Base-by-base conservation (phyloP, 2,329 filamentous ascomycete genomes). In the Ambrosiella beaveri region DNA sequence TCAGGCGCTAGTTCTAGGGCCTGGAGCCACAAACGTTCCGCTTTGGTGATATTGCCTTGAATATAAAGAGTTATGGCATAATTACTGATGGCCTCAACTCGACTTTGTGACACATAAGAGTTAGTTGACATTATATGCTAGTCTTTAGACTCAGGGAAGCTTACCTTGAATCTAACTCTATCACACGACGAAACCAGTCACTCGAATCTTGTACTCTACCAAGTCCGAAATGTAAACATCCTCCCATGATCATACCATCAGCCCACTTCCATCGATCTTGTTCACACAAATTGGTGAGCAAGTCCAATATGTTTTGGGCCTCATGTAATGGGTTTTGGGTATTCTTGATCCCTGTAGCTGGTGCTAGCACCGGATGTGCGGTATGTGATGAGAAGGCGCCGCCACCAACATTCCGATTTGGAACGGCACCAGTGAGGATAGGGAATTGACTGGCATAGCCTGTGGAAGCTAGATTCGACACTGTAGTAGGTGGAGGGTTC, bases 81-180 rank as follows among this genome's bases (percentile, higher is more conserved):
- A 68, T 97, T 97, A 19, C 91, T 95, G 49, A 93, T 84, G 19
- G 91, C 89, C 72, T 98, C 93, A 54, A 96, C 85, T 68, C 96
- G 88, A 64, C 84, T 88, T 47, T 38, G 27, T 6, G 41, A 64
- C 27, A 27, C n/a, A 17, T 36, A 6, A 61, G 62, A 60, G 55
- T 67, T 65, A 64, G 7, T 64, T 68, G 63, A 67, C 37, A 17
- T 47, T 5, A 54, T 15, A 15, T 27, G 15, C 27, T 5, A 7
- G 35, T 13, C 12, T 15, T 8, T 38, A 36, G 17, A 27, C 12
- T 19, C 7, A 41, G 12, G n/a, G 12, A 7, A 55, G 69, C 74
- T 67, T 70, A 82, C 80, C 72, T 76, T 52, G 75, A 68, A 65
- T 84, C 76, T 56, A 83, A 64, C 49, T 70, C 69, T 47, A 77